Evolutionary conservation across 1,139 yeast genomes (phyloP), one percentile per base, ranked within the genome.

Genomic region (Hyphopichia pseudoburtonii): DNA sequence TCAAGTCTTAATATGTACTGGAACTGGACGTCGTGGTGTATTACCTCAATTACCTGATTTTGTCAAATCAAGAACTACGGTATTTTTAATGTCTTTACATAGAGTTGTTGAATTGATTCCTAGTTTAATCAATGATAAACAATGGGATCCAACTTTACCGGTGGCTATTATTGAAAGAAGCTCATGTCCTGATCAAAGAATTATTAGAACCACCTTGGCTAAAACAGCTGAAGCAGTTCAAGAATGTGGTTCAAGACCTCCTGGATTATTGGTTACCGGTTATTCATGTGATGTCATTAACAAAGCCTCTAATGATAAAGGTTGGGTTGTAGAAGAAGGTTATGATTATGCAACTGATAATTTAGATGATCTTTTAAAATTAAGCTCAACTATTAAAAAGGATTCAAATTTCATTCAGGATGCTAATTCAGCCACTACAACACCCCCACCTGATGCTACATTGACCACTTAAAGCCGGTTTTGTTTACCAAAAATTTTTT

Each of bases 1-100:
- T 58, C 97, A 90, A 60, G 90, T 90, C 2, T 71, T 90, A 38
- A 81, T 92, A 21, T 88, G 96, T 59, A 92, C 98, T 0, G 98
- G 98, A 9, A 89, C 96, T 0, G 97, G 97, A 0, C 78, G 95
- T 41, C 79, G 84, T 28, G 97, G 97, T 3, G 82, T 82, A 3
- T 61, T 87, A 34, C 96, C 96, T 1, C 70, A 71, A 35, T 65
- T 87, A 14, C 97, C 98, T 0, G 84, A 79, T 39, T 90, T 74
- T 62, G 84, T 79, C 3, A 57, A 64, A 25, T 64, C 83, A 3
- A 66, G 97, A 50, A 92, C 98, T 0, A 84, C 95, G 0, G 81
- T 92, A 0, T 90, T 90, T 52, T 61, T 92, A 32, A 92, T 92
- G 98, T 84, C 96, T 0, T 68, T 92, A 39, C 97, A 90, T 52